These are phyloP conservation scores for Pezicula rhizophila DNA, from an alignment of 2,329 filamentous ascomycete genomes.

Conservation along the genomic window DNA sequence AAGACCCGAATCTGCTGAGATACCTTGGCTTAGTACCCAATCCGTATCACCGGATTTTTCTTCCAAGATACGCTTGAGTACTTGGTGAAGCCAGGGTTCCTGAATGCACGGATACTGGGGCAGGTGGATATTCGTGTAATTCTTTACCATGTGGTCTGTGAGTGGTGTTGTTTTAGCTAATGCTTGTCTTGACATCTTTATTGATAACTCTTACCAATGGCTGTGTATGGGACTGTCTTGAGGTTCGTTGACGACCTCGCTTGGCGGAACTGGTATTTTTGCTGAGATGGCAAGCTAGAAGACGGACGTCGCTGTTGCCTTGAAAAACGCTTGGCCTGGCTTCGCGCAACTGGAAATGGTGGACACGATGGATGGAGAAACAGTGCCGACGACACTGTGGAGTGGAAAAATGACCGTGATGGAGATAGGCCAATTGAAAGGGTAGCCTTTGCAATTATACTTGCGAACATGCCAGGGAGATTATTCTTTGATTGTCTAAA, in stretches of 20 bases:
- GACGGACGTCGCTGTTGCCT: neutral
- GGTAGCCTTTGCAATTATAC: neutral
- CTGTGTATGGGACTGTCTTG: conserved; percentile 1
- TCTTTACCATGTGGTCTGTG: neutral
- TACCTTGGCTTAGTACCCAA: neutral
- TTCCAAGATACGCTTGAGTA: neutral
- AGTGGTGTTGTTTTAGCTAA: neutral
- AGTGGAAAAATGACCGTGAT: neutral
- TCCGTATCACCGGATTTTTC: neutral
- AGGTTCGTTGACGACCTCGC: neutral
- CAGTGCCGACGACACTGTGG: neutral
- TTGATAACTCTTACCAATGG: neutral
- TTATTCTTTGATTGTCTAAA: neutral
- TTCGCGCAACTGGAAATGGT: neutral
- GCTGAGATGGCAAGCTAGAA: neutral
- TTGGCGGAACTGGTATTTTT: too few species aligned
- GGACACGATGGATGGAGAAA: neutral
- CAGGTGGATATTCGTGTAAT: conserved; percentile 2
- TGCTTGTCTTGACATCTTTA: too few species aligned
- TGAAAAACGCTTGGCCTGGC: neutral
- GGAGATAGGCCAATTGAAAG: neutral
- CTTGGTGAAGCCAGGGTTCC: conserved; percentile 1
- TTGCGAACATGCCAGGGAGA: neutral
- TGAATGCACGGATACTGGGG: conserved; percentile 2
- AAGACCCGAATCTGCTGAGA: neutral